Evolutionary conservation across 352 stramenopile genomes (phyloP), one percentile per base, ranked within the genome.

Genomic region (Aphanomyces invadans): DNA sequence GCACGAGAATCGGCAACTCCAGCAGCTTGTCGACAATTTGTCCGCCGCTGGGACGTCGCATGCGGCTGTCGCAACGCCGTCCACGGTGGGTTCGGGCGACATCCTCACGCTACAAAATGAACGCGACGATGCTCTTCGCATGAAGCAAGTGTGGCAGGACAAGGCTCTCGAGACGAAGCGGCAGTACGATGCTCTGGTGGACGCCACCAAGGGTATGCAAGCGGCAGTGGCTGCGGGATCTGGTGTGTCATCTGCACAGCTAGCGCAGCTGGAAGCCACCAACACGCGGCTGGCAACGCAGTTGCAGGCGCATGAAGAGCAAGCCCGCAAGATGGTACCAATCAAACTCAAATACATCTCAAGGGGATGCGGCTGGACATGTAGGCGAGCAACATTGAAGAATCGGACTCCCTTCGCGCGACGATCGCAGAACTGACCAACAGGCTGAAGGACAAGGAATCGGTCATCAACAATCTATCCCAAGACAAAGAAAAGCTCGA

Each of bases 371-470:
- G n/a, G n/a, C n/a, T n/a, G n/a, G n/a, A n/a, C n/a, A n/a, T n/a
- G 42, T 62, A 81, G 73, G 76, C 87, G 75, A 70, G 73, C n/a
- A 77, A 87, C 31, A 72, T 75, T 0, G 86, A 95, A 68, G 76
- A 74, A 1, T 76, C 76, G 5, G 83, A 91, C 33, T 95, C 86
- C 48, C 75, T 86, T 63, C 86, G 86, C n/a, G 82, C 78, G 49
- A 91, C 86, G 1, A 83, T 92, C 31, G 72, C 76, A 0, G 80
- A 91, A 51, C 71, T 95, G 59, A 95, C 86, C 9, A 90, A 89
- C 60, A 75, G 83, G 33, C 69, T 95, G n/a, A 95, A 95, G 62
- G 86, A 92, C 56, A 95, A 95, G 56, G 86, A 95, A 48, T 90
- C 86, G 17, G 66, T 88, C 45, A 95, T 95, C 76, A 95, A 95